These are phyloP conservation scores for Hemisphaericaspora subhashii DNA, from an alignment of 1,139 yeast genomes.

Conservation along the genomic window DNA sequence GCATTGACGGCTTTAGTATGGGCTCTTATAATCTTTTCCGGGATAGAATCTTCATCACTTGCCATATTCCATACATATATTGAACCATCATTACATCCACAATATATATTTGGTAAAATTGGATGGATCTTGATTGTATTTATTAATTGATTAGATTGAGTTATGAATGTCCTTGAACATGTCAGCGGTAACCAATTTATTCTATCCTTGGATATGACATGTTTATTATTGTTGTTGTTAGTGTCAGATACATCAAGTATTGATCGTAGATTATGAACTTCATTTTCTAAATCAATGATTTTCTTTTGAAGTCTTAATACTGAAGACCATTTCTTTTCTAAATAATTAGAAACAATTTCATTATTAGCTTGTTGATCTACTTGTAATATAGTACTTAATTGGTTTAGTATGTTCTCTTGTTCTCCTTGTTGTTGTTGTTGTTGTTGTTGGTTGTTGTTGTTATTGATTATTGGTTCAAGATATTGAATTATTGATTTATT, in stretches of 20 bases:
- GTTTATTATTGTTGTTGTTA: constrained; percentile 2
- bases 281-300: constrained; percentile 59
- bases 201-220: constrained; percentile 30
- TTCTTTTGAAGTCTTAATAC: constrained; percentile 77
- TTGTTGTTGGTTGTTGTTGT: neutral
- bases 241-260: constrained; percentile 39
- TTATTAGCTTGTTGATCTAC: constrained; percentile 16
- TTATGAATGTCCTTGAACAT: constrained; percentile 49
- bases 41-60: constrained; percentile 56
- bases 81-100: constrained; percentile 75
- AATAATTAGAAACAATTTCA: constrained; percentile 45
- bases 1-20: constrained; percentile 74
- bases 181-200: constrained; percentile 70
- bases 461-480: constrained; percentile 31
- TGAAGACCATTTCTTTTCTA: constrained; percentile 89
- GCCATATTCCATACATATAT: constrained; percentile 70
- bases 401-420: constrained; percentile 11
- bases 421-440: constrained; percentile 16
- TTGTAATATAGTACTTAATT: constrained; percentile 17
- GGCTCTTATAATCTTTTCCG: constrained; percentile 68
- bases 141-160: constrained; percentile 58
- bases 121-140: constrained; percentile 76
- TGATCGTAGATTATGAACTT: constrained; percentile 39
- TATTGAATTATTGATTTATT: constrained; percentile 59
- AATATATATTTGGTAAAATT: constrained; percentile 58